phyloP scores from a whole-genome alignment of 495 filamentous ascomycete genomes.

The Tuber magnatum region DNA sequence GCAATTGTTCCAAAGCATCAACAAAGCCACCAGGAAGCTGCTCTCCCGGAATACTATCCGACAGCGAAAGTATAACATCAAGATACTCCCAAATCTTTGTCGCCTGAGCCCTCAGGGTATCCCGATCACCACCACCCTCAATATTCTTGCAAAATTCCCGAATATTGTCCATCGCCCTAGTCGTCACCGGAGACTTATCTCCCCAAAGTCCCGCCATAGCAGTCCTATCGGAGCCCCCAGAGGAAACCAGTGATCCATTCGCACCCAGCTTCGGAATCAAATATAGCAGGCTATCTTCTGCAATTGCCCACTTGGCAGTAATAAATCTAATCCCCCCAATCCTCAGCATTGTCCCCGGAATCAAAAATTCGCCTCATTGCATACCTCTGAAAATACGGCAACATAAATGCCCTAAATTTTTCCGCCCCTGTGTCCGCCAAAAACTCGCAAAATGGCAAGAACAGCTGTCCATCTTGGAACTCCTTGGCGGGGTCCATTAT shows the following conservation, averaged over 20 bases:
- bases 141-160: not conserved
- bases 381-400: constrained; percentile 74
- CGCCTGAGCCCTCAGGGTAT: not conserved
- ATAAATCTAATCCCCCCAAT: constrained; percentile 53
- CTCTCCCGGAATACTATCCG: not conserved
- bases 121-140: not conserved
- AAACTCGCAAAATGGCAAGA: constrained; percentile 76
- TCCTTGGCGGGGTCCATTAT: constrained; percentile 30
- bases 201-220: constrained; percentile 15
- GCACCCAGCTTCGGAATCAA: constrained; percentile 61
- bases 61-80: not conserved
- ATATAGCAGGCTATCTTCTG: constrained; percentile 61
- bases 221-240: constrained; percentile 25
- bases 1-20: constrained; percentile 2
- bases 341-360: not conserved
- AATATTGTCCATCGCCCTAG: constrained; percentile 6
- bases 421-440: constrained; percentile 65
- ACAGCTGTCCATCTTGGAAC: constrained; percentile 44
- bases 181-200: constrained; percentile 18
- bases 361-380: not conserved
- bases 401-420: constrained; percentile 66
- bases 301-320: constrained; percentile 59
- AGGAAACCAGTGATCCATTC: constrained; percentile 46
- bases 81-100: not conserved
- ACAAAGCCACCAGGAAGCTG: not conserved